Evolutionary conservation across 1,284 basidiomycete species (phyloP), one percentile per base, ranked within the genome.

Genomic region (Gomphus bonarii): DNA sequence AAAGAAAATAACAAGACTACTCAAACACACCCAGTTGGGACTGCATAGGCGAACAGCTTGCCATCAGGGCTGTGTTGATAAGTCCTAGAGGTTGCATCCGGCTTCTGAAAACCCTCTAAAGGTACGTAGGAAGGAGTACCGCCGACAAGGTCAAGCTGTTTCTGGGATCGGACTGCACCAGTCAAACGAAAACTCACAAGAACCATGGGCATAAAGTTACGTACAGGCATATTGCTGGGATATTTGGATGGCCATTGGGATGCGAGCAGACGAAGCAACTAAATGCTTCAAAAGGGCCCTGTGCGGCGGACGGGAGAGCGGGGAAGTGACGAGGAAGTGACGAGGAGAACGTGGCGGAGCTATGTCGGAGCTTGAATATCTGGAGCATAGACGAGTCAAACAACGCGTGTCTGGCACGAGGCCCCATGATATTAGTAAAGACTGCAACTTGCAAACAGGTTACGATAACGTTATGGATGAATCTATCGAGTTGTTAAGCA

Each of bases 61-160:
- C 95, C 95, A 68, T 97, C 88, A 55, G 79, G 77, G 66, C 91
- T 95, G 73, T 97, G 97, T 64, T 81, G 79, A 70, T 85, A 89
- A 57, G 82, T 85, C 64, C 89, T 80, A 48, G 87, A 85, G 60
- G 81, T 74, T 40, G 76, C 78, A 61, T 89, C 82, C 59, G 86
- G 86, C 52, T 73, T 73, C 58, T 76, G 73, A 65, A 95, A 89
- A 55, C 80, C 82, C 58, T 80, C 71, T 43, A 89, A 73, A 22
- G 84, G 71, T 28, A 75, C 69, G 70, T 93, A 97, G 63, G 81
- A 77, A 54, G 95, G 92, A 16, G 84, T 77, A 44, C 88, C 91
- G 61, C 84, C 80, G 66, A 92, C 83, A 66, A 98, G 81, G 62
- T 91, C 91, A 60, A 95, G 76, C 58, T 81, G 80, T 82, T 97